Percentiles rank a stretch among this genome's conserved stretches.
phyloP scores from a whole-genome alignment of 768 basidiomycete species.

The Lactarius akahatsu region DNA sequence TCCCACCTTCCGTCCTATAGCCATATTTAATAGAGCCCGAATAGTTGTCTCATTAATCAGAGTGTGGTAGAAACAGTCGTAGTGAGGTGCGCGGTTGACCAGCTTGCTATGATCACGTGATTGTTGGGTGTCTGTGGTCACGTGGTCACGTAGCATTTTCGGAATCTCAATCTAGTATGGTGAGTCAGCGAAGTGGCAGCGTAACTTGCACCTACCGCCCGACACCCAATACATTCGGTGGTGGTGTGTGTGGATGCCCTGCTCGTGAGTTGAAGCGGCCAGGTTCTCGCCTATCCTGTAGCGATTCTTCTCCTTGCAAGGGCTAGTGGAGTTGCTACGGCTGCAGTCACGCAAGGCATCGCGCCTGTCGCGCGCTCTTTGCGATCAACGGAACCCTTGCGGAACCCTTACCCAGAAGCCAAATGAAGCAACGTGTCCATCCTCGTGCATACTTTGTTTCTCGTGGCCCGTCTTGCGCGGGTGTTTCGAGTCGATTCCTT shows the following conservation, averaged over 20 bases:
- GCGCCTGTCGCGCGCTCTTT: neutral
- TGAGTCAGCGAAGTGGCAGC: neutral
- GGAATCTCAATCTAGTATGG: too few relatives aligned
- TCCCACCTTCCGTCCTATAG: neutral
- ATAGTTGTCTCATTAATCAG: neutral
- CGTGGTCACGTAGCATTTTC: too few relatives aligned
- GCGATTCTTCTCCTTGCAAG: neutral
- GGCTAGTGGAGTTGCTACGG: neutral
- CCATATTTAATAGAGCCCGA: neutral
- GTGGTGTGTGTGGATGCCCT: too few relatives aligned
- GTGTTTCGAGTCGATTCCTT: neutral
- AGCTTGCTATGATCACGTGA: too few relatives aligned
- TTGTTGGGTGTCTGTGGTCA: too few relatives aligned
- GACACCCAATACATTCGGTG: too few relatives aligned
- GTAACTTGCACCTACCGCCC: too few relatives aligned
- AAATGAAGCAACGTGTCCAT: slow-evolving; percentile 1
- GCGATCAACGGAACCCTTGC: neutral
- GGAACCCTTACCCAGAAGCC: neutral
- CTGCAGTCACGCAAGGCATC: neutral
- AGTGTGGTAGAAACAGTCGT: too few relatives aligned
- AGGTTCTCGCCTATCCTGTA: neutral
- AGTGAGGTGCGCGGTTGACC: too few relatives aligned
- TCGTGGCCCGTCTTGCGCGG: neutral
- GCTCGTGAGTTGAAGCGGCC: neutral
- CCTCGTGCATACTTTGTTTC: neutral